phyloP scores from a whole-genome alignment of 2,329 filamentous ascomycete genomes.

The Pseudogymnoascus sp. region DNA sequence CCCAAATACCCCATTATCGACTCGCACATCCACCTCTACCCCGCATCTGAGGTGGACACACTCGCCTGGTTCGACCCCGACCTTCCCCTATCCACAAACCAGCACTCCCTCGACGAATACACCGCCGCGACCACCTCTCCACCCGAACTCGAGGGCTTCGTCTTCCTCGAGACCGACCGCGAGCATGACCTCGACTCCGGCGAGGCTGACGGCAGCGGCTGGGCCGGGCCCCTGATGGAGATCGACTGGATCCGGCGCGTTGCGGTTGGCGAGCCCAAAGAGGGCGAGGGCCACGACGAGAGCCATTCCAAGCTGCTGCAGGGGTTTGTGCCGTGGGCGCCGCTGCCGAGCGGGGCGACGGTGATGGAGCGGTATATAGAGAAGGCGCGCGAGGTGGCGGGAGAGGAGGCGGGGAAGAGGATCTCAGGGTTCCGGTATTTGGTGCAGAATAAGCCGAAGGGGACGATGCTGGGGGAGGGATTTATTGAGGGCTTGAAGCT shows the following conservation, averaged over 20 bases:
- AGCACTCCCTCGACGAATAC: slow-evolving; percentile 26
- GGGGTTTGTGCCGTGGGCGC: slow-evolving; percentile 80
- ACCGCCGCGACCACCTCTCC: slow-evolving; percentile 22
- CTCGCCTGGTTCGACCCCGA: slow-evolving; percentile 60
- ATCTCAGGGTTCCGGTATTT: slow-evolving; percentile 78
- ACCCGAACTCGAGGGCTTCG: slow-evolving; percentile 55
- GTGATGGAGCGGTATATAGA: slow-evolving; percentile 59
- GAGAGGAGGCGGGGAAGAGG: slow-evolving; percentile 43
- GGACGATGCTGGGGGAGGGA: slow-evolving; percentile 52
- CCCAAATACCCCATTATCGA: slow-evolving; percentile 60
- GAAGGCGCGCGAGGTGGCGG: slow-evolving; percentile 52
- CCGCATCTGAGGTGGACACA: slow-evolving; percentile 54
- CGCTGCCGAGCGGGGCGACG: slow-evolving; percentile 55
- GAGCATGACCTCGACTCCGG: slow-evolving; percentile 48
- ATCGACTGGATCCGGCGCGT: slow-evolving; percentile 61
- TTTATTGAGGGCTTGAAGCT: slow-evolving; percentile 61
- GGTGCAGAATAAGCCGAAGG: slow-evolving; percentile 65
- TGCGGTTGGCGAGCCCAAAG: slow-evolving; percentile 48
- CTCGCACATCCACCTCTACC: slow-evolving; percentile 86
- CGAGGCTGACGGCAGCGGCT: slow-evolving; percentile 45
- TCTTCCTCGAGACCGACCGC: slow-evolving; percentile 79
- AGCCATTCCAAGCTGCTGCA: slow-evolving; percentile 49
- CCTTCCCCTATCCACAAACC: slow-evolving; percentile 40
- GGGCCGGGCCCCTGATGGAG: slow-evolving; percentile 62
- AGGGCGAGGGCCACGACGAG: slow-evolving; percentile 50